Evolutionary conservation across 1,284 basidiomycete species (phyloP), one percentile per base, ranked within the genome.

Genomic region (Fomitopsis pinicola): DNA sequence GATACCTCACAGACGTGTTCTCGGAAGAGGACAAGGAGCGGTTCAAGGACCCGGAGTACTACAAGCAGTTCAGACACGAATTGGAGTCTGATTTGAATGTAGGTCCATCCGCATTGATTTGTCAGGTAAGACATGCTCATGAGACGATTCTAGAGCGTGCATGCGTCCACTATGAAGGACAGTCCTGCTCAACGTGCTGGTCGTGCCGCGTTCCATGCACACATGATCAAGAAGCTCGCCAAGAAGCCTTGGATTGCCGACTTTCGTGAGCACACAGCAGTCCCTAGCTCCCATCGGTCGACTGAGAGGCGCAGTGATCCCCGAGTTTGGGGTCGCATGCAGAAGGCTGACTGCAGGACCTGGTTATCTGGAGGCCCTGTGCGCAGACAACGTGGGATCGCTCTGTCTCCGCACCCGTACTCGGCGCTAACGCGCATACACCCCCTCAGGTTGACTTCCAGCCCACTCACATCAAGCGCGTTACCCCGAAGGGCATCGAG

Each of bases 311-410:
- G 2, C 42, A 86, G 84, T 87, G 10, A 76, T 87, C 22, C 86
- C 86, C 2, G 78, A 80, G 55, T 88, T 87, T 66, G 75, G 80
- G 4, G 81, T 86, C 14, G 78, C 75, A 9, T 88, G 85, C 69
- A 77, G 84, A 38, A 77, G 87, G 44, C 71, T 87, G 45, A 88
- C 87, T 0, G 86, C 87, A 2, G 87, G 85, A 0, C 85, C 85
- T 36, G 85, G 86, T 2, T 89, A 86, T 68, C 76, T 89, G 28
- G 85, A 87, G 66, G 82, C 87, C 0, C 70, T 88, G 8, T 82
- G 81, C 63, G 76, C 82, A 69, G 81, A 83, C 58, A 87, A 88
- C 67, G 85, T 85, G 59, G 50, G 75, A 66, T 5, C 55, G 28
- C 22, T 53, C 48, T 15, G 59, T 15, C 15, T 15, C 42, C 12